These are phyloP conservation scores for Paecilomyces formosus DNA, from an alignment of 2,329 filamentous ascomycete genomes.

Conservation along the genomic window DNA sequence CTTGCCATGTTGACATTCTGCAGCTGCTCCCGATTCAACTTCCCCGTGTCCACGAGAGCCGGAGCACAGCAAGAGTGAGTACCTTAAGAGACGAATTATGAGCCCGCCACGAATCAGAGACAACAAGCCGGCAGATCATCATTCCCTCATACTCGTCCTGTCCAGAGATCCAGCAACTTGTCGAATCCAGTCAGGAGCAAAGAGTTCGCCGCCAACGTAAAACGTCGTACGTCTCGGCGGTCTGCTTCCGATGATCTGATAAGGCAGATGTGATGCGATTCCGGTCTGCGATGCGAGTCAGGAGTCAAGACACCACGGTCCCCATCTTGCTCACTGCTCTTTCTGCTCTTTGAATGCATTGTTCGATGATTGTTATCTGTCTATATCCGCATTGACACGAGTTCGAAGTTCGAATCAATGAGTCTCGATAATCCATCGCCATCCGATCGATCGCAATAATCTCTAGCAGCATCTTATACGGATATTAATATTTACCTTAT, in stretches of 20 bases:
- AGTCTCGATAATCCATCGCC: neutral
- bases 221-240: neutral
- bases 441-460: neutral
- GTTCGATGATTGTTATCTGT: too few relatives aligned
- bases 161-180: neutral
- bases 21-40: neutral
- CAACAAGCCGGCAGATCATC: neutral
- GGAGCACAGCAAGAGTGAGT: neutral
- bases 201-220: neutral
- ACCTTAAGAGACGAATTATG: neutral
- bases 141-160: neutral
- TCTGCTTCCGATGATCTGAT: neutral
- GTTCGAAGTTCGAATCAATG: neutral
- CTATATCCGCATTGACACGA: neutral
- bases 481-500: too few relatives aligned
- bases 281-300: neutral
- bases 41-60: neutral
- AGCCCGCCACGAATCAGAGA: neutral
- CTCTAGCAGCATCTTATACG: too few relatives aligned
- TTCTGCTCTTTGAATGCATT: neutral
- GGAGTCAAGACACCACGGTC: neutral
- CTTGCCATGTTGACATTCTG: neutral
- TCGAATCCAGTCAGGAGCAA: neutral
- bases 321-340: neutral
- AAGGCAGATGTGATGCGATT: neutral